Conservation (phyloP, 1,139 yeast genomes). For the Geotrichum australiense region DNA sequence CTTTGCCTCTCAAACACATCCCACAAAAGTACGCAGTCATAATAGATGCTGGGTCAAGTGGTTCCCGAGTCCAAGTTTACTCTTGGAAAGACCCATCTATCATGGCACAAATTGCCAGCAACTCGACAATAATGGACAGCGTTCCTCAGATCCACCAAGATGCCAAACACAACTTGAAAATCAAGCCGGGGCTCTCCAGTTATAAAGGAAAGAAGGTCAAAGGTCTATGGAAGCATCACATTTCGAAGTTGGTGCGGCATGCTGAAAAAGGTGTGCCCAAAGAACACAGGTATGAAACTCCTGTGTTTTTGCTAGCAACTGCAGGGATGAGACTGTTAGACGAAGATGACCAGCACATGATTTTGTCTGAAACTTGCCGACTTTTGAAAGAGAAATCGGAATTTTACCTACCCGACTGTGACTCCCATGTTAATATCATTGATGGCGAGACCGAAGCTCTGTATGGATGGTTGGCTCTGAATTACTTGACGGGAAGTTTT, state of each 20-base stretch:
- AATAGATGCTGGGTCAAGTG: constrained; percentile 79
- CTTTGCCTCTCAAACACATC: background rate
- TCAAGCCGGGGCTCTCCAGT: constrained; percentile 62
- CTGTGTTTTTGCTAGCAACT: constrained; percentile 72
- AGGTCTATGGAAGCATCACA: constrained; percentile 54
- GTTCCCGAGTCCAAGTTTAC: constrained; percentile 69
- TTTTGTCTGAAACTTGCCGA: constrained; percentile 47
- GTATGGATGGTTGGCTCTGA: constrained; percentile 76
- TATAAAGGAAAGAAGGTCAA: constrained; percentile 38
- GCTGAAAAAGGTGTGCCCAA: constrained; percentile 58
- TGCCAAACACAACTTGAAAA: constrained; percentile 50
- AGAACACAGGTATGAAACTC: constrained; percentile 59
- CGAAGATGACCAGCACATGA: constrained; percentile 47
- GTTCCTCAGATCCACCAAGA: constrained; percentile 38
- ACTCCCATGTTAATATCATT: constrained; percentile 53
- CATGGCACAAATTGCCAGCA: background rate
- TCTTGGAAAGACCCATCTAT: constrained; percentile 49
- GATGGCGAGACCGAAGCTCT: constrained; percentile 73
- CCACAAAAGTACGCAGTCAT: constrained; percentile 54
- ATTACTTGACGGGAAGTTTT: constrained; percentile 53
- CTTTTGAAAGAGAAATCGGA: constrained; percentile 46
- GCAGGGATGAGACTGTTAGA: constrained; percentile 74
- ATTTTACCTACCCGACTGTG: constrained; percentile 47
- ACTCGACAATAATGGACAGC: constrained; percentile 17
- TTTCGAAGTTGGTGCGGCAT: constrained; percentile 46